Base-by-base conservation (phyloP, 163 green algal species). In the Trebouxiophyceae sp. region DNA sequence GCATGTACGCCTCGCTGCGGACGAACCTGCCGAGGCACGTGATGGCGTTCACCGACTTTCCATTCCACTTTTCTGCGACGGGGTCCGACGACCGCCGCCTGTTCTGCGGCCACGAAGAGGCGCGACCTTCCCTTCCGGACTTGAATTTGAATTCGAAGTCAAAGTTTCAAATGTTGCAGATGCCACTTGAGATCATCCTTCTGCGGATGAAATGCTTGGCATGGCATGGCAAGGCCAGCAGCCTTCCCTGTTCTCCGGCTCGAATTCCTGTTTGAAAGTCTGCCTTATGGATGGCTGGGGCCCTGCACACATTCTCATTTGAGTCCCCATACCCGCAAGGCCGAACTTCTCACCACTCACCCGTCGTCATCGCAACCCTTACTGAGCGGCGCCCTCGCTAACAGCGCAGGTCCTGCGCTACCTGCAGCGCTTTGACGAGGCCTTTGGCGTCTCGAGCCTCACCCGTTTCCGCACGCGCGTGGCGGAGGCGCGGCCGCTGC, bases 21-120 rank as follows among this genome's bases (percentile, higher is more conserved):
- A 95, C 86, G 27, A 97, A 97, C 77, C 69, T 98, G 57, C 92
- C 92, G 0, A 72, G 90, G 0, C 80, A 96, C 59, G 62, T 95
- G 2, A 98, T 98, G 92, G 74, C 71, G 0, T 96, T 84, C 68
- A 47, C 34, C 0, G 80, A 93, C 60, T 94, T 96, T 56, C 87
- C 90, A 1, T 96, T 96, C 68, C 57, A 70, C 24, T 20, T 70
- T 0, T 29, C 74, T 6, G 33, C 57, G n/a, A 62, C 71, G 61
- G 33, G 7, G 0, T 47, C 44, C 32, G 20, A 50, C 19, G 39
- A 50, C 62, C 2, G 64, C 0, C 63, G 87, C 22, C 75, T 81
- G 22, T 95, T 90, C 56, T 80, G 65, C 46, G 60, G 62, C 20
- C 83, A 90, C 58, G 32, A 69, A 16, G 85, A 84, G 66, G 80